Evolutionary conservation across 768 basidiomycete species (phyloP).

Genomic region (Tremella yokohamensis): DNA sequence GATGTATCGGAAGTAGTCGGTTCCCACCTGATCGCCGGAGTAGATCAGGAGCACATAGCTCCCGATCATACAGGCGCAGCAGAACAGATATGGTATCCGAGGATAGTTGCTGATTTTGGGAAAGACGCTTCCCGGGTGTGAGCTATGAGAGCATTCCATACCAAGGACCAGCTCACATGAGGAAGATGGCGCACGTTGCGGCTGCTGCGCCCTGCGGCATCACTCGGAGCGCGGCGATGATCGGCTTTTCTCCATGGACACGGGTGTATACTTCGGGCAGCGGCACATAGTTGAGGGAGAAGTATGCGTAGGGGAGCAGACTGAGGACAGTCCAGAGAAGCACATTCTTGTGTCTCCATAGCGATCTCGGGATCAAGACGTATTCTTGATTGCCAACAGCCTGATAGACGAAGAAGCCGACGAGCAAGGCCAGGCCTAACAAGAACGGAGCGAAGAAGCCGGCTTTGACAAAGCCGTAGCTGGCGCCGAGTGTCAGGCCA

Average conservation of each 20-base stretch:
- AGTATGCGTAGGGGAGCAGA: conserved; percentile 28
- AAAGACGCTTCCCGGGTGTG: no score
- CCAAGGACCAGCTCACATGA: conserved; percentile 7
- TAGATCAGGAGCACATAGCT: conserved; percentile 53
- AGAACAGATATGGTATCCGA: no score
- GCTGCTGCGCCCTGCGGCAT: conserved; percentile 21
- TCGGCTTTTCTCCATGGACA: conserved; percentile 15
- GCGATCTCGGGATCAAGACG: conserved; percentile 33
- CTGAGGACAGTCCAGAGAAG: conserved; percentile 29
- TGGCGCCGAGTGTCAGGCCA: conserved; percentile 39
- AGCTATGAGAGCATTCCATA: no score
- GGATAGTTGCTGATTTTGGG: no score
- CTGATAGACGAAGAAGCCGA: conserved; percentile 37
- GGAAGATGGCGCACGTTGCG: not conserved
- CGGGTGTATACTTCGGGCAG: conserved; percentile 13
- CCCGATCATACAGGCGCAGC: conserved; percentile 42
- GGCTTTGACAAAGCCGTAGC: conserved; percentile 30
- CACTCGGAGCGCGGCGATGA: conserved; percentile 29
- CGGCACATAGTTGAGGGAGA: conserved; percentile 11
- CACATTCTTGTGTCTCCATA: conserved; percentile 42
- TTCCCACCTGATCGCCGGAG: conserved; percentile 6
- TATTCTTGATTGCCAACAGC: conserved; percentile 5
- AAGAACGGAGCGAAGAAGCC: conserved; percentile 37
- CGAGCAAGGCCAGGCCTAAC: conserved; percentile 25
- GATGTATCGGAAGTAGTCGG: conserved; percentile 22